Base-by-base conservation (phyloP, 441 rosid species). In the Macaranga tanarius region DNA sequence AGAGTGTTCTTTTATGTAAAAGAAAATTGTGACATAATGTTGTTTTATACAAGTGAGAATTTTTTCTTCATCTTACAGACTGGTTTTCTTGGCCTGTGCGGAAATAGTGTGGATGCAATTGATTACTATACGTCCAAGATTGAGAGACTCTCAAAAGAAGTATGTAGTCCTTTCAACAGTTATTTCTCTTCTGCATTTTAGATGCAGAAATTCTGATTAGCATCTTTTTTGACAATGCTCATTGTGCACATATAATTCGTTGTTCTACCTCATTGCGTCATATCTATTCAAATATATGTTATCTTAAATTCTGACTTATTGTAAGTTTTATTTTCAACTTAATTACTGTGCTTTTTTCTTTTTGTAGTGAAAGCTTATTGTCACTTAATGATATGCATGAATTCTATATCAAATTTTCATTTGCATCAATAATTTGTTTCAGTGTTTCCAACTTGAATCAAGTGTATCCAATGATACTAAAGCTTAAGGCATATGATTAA, bases 81-180 rank as follows among this genome's bases (percentile, higher is more conserved):
- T 76, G 98, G 99, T 70, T 91, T 85, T 85, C 92, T 91, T 74
- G 96, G 97, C 64, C 81, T 89, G 26, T 85, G 86, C 48, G 98
- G 99, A 28, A 73, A 79, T 1, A 82, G 75, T 38, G 83, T 83
- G 70, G 99, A 95, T 76, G 97, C 97, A 69, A 83, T 93, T 79
- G 93, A 93, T 68, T 76, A 83, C 61, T 89, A 90, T 77, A 82
- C 83, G 22, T 81, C 81, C 15, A 87, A 86, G 79, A 72, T 90
- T 40, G 95, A 87, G 73, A 81, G 65, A 74, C 68, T 89, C 59
- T 84, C 88, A 2, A 79, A 77, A 80, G 89, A 90, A 73, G 99
- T 91, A 81, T 75, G 91, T 70, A 20, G 10, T 13, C 0, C 11
- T 38, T 12, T 56, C 11, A 4, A 4, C 48, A 51, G 66, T 69